Base-by-base conservation (phyloP, 108 stramenopile genomes). In the Pseudonitzschia multistriata region DNA sequence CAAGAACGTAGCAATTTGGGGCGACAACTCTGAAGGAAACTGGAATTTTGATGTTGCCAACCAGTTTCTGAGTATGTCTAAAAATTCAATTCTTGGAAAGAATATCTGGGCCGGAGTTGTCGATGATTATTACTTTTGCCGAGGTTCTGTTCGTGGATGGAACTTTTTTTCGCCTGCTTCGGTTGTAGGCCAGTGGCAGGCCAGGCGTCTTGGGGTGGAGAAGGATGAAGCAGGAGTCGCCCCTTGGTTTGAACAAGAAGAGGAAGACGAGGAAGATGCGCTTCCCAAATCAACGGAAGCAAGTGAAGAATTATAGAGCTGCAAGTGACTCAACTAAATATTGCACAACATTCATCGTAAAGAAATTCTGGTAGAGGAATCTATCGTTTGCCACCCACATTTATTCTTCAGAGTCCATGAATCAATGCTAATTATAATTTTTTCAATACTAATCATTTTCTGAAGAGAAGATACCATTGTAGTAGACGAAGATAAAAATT, bases 121-220 rank as follows among this genome's bases (percentile, higher is more conserved):
- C 29, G 89, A 90, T 39, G 93, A 92, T 61, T 91, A 85, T 70
- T 90, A 94, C 68, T 94, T 66, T 74, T 49, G 87, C 67, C 77
- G 85, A 65, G 93, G 93, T 37, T 86, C 88, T 13, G 88, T 92
- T 24, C 76, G 90, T 54, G 90, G 90, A 30, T 94, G 93, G 93
- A 85, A 77, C 66, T 91, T 86, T 47, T 71, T 85, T 22, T 71
- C 77, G 29, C 81, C 89, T 0, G 90, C 90, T 33, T 72, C 79
- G 49, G 88, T 94, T 8, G 27, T 80, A 22, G 93, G 90, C 25
- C 89, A 90, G 73, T 94, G 90, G 90, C 93, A 94, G 72, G 88
- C 78, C 17, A 86, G 77, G 28, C 62, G 93, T 30, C 64, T 94
- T 49, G 93, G 93, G 55, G 87, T 91, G 34, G 88, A 83, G 28